Evolutionary conservation across 805 yeast genomes (phyloP).

Genomic region (Candida yuanshanica): DNA sequence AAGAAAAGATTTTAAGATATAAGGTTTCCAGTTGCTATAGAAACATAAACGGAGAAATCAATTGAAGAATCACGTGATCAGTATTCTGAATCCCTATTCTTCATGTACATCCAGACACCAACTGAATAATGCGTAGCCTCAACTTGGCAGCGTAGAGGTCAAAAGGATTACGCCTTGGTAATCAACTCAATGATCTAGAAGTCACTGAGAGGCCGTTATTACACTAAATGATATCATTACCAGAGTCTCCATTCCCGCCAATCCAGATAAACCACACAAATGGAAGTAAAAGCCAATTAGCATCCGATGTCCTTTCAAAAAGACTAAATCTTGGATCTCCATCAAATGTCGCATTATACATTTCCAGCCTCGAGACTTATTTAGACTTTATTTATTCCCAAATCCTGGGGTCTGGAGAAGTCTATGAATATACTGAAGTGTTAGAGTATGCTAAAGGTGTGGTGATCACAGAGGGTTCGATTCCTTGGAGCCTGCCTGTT

Average conservation of each 20-base stretch:
- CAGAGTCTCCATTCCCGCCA: slow-evolving; percentile 1
- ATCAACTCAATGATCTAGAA: too few species aligned
- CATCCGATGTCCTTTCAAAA: slow-evolving; percentile 2
- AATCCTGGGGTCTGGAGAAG: not conserved
- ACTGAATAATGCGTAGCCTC: too few species aligned
- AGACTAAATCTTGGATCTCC: slow-evolving; percentile 3
- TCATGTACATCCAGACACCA: too few species aligned
- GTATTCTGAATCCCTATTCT: too few species aligned
- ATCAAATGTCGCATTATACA: slow-evolving; percentile 1
- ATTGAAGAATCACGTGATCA: too few species aligned
- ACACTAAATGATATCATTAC: slow-evolving; percentile 2
- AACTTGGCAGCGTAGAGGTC: too few species aligned
- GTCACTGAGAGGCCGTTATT: too few species aligned
- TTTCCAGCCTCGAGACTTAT: slow-evolving; percentile 9
- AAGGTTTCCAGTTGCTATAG: too few species aligned
- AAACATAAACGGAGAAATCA: too few species aligned
- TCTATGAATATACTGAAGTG: not conserved
- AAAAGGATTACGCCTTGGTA: too few species aligned
- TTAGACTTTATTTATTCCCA: slow-evolving; percentile 4
- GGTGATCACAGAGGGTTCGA: not conserved
- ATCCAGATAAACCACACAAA: not conserved
- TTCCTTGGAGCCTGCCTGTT: slow-evolving; percentile 16
- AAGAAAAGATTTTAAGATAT: too few species aligned
- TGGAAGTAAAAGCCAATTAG: not conserved
- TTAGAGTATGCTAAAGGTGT: not conserved